Conservation (phyloP, 768 basidiomycete genomes). For the Porphyrellus cyaneotinctus region DNA sequence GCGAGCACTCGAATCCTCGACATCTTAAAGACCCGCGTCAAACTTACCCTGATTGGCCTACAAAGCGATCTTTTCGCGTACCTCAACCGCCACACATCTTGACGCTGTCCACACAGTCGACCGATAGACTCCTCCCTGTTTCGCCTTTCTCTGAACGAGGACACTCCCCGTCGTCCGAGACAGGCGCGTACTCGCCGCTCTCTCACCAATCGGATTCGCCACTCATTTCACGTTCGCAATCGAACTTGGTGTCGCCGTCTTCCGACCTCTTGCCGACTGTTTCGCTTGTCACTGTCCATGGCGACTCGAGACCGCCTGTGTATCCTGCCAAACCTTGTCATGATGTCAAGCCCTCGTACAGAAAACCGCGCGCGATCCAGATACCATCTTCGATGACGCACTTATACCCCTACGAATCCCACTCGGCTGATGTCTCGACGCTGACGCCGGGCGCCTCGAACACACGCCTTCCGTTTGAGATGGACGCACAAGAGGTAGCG, state of each 20-base stretch:
- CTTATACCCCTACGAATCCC: background rate
- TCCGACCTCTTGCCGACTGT: conserved; percentile 6
- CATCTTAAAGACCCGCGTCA: background rate
- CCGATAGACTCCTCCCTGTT: conserved; percentile 17
- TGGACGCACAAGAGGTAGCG: conserved; percentile 54
- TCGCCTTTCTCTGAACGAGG: conserved; percentile 21
- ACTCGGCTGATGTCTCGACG: background rate
- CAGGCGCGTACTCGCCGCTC: conserved; percentile 9
- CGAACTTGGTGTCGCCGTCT: background rate
- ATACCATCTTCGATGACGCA: background rate
- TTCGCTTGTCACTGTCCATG: background rate
- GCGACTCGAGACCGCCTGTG: background rate
- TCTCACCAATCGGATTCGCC: conserved; percentile 9
- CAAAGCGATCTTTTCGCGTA: background rate
- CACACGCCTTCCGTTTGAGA: conserved; percentile 33
- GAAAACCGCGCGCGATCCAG: background rate
- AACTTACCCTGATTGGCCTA: background rate
- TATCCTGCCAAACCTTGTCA: background rate
- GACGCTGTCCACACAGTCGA: conserved; percentile 15
- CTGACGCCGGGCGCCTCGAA: background rate
- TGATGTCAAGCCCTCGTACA: conserved; percentile 7
- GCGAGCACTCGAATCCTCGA: background rate
- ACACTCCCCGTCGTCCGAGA: conserved; percentile 10
- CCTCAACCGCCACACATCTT: background rate
- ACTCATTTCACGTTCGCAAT: background rate